Base-by-base conservation (phyloP, 768 basidiomycete species). In the Boletales sp. region DNA sequence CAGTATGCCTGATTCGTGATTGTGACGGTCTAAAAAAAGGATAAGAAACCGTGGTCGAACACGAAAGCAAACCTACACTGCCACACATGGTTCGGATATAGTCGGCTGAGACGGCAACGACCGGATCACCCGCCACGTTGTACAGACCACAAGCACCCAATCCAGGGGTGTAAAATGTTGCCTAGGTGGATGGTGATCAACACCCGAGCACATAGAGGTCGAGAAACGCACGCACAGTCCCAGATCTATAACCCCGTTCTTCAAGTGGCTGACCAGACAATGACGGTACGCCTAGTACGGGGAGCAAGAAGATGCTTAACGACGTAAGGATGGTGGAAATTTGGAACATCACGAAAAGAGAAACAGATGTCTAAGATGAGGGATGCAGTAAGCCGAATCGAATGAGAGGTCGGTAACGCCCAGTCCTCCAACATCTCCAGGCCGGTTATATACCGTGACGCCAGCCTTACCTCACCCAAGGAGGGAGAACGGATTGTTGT, bases 101-200 rank as follows among this genome's bases (percentile, higher is more conserved):
- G 2, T 60, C 35, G 24, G 75, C 67, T 14, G 82, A 73, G 55
- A 89, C 76, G 13, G 87, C 87, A 40, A 88, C 75, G 50, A 90
- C 81, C 54, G 69, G 62, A 56, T 83, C 77, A 45, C 57, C 74
- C 61, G 78, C 63, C 32, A 42, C 64, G 62, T 86, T 77, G 44
- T 39, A 47, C 35, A 74, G 56, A 24, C 86, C 86, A 60, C 87
- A 90, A 65, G 86, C 85, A 39, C 85, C 87, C 21, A 73, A 59
- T 30, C 68, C 81, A 47, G 75, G 76, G 52, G 81, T 53, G 63
- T 78, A 89, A 78, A 78, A 89, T 31, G 86, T 89, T 36, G 80
- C 86, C 86, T 87, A 55, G 21, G 35, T 5, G 43, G 39, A 45
- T 48, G 38, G 38, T 42, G 29, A 18, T 65, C 30, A 53, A 55